These are phyloP conservation scores for Neonectria coccinea DNA, from an alignment of 2,329 filamentous ascomycete species.

Conservation along the genomic window DNA sequence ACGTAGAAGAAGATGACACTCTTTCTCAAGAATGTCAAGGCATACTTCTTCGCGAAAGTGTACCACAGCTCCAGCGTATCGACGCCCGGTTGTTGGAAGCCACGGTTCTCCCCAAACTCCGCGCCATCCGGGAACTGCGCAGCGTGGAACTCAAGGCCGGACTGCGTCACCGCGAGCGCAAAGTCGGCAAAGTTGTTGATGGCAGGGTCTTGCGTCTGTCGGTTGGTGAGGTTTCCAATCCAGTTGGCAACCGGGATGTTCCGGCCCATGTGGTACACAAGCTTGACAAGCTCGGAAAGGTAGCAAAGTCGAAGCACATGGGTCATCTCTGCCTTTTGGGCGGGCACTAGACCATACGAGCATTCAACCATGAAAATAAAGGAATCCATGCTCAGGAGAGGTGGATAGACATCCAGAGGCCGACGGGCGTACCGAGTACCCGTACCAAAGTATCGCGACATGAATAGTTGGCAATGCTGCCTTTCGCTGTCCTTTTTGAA, in stretches of 20 bases:
- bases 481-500: constrained; percentile 75
- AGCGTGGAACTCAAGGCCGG: constrained; percentile 56
- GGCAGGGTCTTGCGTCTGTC: constrained; percentile 57
- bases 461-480: constrained; percentile 82
- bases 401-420: constrained; percentile 61
- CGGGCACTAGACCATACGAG: constrained; percentile 75
- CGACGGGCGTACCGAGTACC: constrained; percentile 55
- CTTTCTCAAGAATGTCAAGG: constrained; percentile 91
- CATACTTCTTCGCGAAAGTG: constrained; percentile 80
- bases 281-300: constrained; percentile 89
- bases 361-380: constrained; percentile 87
- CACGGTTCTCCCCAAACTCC: constrained; percentile 55
- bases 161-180: constrained; percentile 61
- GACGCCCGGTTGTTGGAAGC: constrained; percentile 67
- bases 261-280: constrained; percentile 70
- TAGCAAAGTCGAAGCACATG: constrained; percentile 89
- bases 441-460: constrained; percentile 64
- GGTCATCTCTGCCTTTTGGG: constrained; percentile 78
- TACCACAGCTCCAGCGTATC: constrained; percentile 67
- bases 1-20: constrained; percentile 85
- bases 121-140: constrained; percentile 44
- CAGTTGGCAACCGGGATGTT: constrained; percentile 65
- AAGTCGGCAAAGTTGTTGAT: constrained; percentile 68
- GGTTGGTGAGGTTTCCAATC: constrained; percentile 59
- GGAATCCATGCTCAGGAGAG: constrained; percentile 75